Evolutionary conservation across 2,329 filamentous ascomycete species (phyloP).

Genomic region (Rhexocercosporidium sp.): DNA sequence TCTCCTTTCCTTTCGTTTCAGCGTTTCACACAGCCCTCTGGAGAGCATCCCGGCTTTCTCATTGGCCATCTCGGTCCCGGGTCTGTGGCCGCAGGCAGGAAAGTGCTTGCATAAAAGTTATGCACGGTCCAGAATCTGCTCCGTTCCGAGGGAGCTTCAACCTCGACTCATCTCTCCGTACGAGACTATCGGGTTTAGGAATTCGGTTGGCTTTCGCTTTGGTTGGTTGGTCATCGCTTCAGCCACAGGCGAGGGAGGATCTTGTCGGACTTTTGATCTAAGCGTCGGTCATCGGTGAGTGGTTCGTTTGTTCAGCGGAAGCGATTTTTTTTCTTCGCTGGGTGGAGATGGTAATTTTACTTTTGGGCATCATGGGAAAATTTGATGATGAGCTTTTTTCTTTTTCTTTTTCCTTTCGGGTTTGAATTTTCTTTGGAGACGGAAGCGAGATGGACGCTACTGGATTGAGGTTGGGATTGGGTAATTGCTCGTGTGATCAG

Average conservation of each 20-base stretch:
- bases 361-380: slow-evolving; percentile 3
- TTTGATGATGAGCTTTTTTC: neutral
- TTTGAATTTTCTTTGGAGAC: neutral
- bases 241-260: neutral
- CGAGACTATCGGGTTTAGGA: no score
- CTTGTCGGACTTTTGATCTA: no score
- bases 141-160: neutral
- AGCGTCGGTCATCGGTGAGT: no score
- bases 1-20: neutral
- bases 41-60: neutral
- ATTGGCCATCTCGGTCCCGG: neutral
- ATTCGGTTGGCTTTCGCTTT: neutral
- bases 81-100: neutral
- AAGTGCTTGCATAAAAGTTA: slow-evolving; percentile 8
- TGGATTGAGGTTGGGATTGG: slow-evolving; percentile 4
- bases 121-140: neutral
- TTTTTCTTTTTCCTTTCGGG: neutral
- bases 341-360: slow-evolving; percentile 2
- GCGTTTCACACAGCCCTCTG: neutral
- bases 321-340: neutral
- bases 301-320: neutral
- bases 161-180: no score
- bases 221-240: neutral
- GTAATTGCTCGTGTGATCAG: slow-evolving; percentile 14
- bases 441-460: neutral